phyloP scores from a whole-genome alignment of 2,329 filamentous ascomycete genomes.

The Stachybotrys chartarum region DNA sequence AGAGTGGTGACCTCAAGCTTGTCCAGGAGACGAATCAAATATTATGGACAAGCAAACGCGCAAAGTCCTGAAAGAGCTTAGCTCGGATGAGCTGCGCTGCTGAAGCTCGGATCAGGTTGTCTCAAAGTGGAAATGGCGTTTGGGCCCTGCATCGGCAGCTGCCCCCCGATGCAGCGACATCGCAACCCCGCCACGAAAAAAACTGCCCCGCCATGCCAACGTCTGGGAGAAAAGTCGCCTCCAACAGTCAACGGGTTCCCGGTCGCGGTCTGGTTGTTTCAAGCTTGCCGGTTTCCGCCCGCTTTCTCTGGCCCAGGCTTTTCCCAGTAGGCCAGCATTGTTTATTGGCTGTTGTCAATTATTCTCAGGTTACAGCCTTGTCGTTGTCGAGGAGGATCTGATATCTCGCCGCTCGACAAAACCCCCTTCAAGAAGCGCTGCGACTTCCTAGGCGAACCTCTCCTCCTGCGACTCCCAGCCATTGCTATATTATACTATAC shows the following conservation, averaged over 20 bases:
- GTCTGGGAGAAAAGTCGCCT: background rate
- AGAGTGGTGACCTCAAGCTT: no score
- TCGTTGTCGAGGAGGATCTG: no score
- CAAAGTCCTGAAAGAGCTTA: background rate
- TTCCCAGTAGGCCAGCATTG: no score
- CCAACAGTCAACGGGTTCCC: background rate
- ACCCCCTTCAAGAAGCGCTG: background rate
- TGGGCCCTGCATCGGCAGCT: background rate
- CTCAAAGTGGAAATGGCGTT: background rate
- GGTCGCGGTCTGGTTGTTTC: no score
- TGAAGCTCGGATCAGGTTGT: background rate
- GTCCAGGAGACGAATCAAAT: no score
- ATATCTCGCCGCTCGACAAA: no score
- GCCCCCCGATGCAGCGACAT: background rate
- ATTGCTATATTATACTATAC: background rate
- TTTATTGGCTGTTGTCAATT: no score
- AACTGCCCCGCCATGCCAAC: background rate
- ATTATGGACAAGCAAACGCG: no score
- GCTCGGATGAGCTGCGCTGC: background rate
- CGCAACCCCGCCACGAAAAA: background rate
- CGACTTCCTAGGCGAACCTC: background rate
- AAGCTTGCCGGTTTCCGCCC: no score
- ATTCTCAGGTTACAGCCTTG: no score
- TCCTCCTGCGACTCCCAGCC: background rate
- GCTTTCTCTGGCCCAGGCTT: no score